These are phyloP conservation scores for Periconia digitata DNA, from an alignment of 2,329 filamentous ascomycete species.

Conservation along the genomic window DNA sequence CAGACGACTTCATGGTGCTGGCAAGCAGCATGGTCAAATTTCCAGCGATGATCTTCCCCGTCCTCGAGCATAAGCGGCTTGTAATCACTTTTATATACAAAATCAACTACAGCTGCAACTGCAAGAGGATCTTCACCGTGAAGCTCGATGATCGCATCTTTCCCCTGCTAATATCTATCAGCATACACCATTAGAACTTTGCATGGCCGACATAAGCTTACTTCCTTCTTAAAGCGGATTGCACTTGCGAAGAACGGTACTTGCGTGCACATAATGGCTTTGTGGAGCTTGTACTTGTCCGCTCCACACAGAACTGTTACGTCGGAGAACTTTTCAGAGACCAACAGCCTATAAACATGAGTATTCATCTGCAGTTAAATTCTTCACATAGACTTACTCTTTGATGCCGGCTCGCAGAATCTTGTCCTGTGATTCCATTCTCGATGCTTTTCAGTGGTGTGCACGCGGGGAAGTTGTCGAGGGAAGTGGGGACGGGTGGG, in stretches of 20 bases:
- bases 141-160: no score
- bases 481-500: no score
- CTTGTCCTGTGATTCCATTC: no score
- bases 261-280: slow-evolving; percentile 11
- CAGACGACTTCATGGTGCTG: not conserved
- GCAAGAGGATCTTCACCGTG: no score
- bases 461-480: no score
- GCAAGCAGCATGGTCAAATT: not conserved
- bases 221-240: slow-evolving; percentile 3
- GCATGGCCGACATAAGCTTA: no score
- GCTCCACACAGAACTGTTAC: slow-evolving; percentile 12
- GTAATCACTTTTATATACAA: not conserved
- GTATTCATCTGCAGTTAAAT: no score
- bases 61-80: not conserved
- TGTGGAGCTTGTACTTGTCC: slow-evolving; percentile 15
- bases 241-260: slow-evolving; percentile 14
- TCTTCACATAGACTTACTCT: no score
- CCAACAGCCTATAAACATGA: not conserved
- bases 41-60: not conserved
- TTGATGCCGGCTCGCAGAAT: no score
- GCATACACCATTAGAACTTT: no score
- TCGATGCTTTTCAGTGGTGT: no score
- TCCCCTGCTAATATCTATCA: not conserved
- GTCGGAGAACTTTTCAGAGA: slow-evolving; percentile 9
- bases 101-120: no score